Evolutionary conservation across 2,329 filamentous ascomycete genomes (phyloP), one percentile per base, ranked within the genome.

Genomic region (Sarocladiaceae sp.): DNA sequence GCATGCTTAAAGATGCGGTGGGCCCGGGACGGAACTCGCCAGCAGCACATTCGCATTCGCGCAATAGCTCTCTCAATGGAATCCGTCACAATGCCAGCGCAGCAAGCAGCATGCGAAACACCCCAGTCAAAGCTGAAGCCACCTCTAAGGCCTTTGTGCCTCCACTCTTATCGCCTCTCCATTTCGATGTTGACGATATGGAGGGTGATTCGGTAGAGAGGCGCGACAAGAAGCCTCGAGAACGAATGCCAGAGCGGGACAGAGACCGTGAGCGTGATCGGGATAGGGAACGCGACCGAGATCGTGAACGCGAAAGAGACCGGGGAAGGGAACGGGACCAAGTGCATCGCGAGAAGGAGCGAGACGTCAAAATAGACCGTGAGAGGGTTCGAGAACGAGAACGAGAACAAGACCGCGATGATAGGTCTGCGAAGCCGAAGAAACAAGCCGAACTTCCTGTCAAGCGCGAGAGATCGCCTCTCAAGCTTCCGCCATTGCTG

Each of bases 131-230:
- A 58, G 47, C 61, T 18, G 72, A 75, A 18, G 56, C 60, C 11
- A 59, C 63, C 11, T 60, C 66, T 2, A 75, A 72, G 56, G 56
- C 71, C 23, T 64, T 66, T 22, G 67, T 83, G 6, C 79, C 79
- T 8, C 76, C 74, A 2, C 59, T 83, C 26, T 60, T 83, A 13
- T 83, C 79, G 1, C 79, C 79, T 1, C 64, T 80, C 1, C 73
- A 71, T 31, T 66, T 80, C 11, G 70, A 68, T 33, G 68, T 77
- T 23, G 73, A 74, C 29, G 68, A 70, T 18, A 69, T 70, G 25
- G 68, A 72, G 6, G 56, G 58, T 1, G 55, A 62, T 5, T 51
- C 58, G 3, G 54, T 54, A 22, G 40, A 60, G 10, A 67, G 55
- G 47, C 52, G 56, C 37, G 59, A 65, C 15, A 64, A 66, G 53